phyloP scores from a whole-genome alignment of 441 rosid genomes.

The Caryocar brasiliense region DNA sequence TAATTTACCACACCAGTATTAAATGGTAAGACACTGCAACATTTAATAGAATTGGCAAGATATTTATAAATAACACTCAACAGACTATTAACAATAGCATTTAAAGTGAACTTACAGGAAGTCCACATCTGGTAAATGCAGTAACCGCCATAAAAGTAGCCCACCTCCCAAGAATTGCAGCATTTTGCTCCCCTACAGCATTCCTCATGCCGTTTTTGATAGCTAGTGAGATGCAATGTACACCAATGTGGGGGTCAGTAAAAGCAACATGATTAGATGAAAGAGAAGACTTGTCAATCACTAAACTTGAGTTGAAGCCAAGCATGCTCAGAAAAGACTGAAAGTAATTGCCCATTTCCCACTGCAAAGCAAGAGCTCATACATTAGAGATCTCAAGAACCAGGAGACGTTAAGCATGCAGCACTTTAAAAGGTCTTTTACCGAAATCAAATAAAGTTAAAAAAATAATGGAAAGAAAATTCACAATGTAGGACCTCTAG shows the following conservation, averaged over 20 bases:
- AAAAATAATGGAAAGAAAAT: slow-evolving; percentile 14
- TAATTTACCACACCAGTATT: no score
- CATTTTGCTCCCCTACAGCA: slow-evolving; percentile 65
- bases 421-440: neutral
- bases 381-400: neutral
- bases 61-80: neutral
- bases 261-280: slow-evolving; percentile 59
- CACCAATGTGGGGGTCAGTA: slow-evolving; percentile 73
- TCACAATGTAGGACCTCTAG: slow-evolving; percentile 51
- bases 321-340: slow-evolving; percentile 66
- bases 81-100: slow-evolving; percentile 2
- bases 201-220: slow-evolving; percentile 55
- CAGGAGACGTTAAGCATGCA: neutral
- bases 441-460: neutral
- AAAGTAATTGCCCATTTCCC: slow-evolving; percentile 73
- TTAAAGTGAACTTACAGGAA: slow-evolving; percentile 63
- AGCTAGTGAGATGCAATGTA: slow-evolving; percentile 55
- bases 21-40: neutral
- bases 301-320: slow-evolving; percentile 35
- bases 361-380: slow-evolving; percentile 49
- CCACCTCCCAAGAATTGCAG: slow-evolving; percentile 66
- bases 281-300: slow-evolving; percentile 28
- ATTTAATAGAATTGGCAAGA: neutral
- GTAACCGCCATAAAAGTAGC: slow-evolving; percentile 69
- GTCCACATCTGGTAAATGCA: slow-evolving; percentile 80